Conservation (phyloP, 225 moss, liverwort and hornwort genomes). For the Bryoerythrophyllum caledonicum region DNA sequence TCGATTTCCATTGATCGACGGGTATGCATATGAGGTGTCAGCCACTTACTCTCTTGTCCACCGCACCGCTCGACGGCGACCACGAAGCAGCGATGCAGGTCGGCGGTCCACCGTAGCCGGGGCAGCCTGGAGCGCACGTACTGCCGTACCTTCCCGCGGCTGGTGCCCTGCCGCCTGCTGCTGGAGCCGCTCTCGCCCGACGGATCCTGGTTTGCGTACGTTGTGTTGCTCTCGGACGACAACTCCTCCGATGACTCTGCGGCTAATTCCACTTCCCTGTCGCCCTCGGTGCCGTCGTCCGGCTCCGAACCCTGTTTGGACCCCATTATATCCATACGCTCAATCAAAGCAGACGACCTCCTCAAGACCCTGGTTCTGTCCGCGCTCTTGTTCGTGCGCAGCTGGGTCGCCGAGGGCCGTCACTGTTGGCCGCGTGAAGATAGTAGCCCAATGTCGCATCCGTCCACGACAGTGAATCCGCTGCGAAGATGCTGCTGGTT, state of each 20-base stretch:
- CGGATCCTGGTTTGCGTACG: constrained; percentile 30
- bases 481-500: neutral
- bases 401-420: neutral
- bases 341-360: neutral
- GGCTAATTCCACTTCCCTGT: constrained; percentile 15
- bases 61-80: constrained; percentile 66
- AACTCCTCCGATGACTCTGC: constrained; percentile 40
- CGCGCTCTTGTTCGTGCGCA: neutral
- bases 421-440: neutral
- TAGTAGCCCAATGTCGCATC: neutral
- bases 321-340: constrained; percentile 30
- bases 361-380: neutral
- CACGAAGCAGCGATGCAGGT: constrained; percentile 74
- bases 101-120: constrained; percentile 69
- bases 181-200: constrained; percentile 24
- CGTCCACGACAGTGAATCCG: neutral
- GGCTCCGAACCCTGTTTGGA: constrained; percentile 35
- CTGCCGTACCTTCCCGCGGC: constrained; percentile 63
- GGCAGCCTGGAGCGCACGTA: constrained; percentile 72
- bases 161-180: constrained; percentile 12
- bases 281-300: constrained; percentile 24
- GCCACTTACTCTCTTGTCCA: constrained; percentile 73
- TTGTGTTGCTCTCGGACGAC: constrained; percentile 56
- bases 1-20: neutral
- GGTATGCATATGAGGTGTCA: neutral